Evolutionary conservation across 805 yeast species (phyloP).

Genomic region (Wickerhamomyces ciferrii): DNA sequence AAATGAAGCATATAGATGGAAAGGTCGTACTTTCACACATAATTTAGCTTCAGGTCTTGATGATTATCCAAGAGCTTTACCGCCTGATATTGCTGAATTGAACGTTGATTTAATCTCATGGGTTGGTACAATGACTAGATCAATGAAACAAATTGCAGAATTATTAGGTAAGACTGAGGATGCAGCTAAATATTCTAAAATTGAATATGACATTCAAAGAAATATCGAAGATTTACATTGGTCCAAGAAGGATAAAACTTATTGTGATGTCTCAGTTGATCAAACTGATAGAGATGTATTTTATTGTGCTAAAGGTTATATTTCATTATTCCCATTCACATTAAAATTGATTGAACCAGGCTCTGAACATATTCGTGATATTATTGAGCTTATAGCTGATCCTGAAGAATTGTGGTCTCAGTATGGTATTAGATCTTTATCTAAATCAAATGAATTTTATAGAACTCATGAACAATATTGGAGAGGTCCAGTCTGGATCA

Average conservation of each 20-base stretch:
- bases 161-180: slow-evolving; percentile 58
- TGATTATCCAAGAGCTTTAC: slow-evolving; percentile 84
- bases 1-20: slow-evolving; percentile 82
- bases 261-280: slow-evolving; percentile 81
- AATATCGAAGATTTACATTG: slow-evolving; percentile 79
- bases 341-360: slow-evolving; percentile 54
- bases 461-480: slow-evolving; percentile 88
- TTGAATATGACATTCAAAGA: slow-evolving; percentile 49
- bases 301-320: slow-evolving; percentile 89
- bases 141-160: slow-evolving; percentile 70
- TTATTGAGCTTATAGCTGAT: slow-evolving; percentile 57
- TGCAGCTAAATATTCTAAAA: slow-evolving; percentile 41
- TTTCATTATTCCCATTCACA: slow-evolving; percentile 80
- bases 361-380: slow-evolving; percentile 40
- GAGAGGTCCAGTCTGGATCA: slow-evolving; percentile 93
- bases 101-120: slow-evolving; percentile 88
- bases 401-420: slow-evolving; percentile 72
- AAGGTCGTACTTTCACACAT: slow-evolving; percentile 81
- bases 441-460: slow-evolving; percentile 59
- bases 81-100: slow-evolving; percentile 83
- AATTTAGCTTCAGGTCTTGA: slow-evolving; percentile 92
- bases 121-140: slow-evolving; percentile 89
- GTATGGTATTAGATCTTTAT: slow-evolving; percentile 78
- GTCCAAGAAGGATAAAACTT: slow-evolving; percentile 59
- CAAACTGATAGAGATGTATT: slow-evolving; percentile 63